Conservation (phyloP, 306 rosid genomes). For the Luffa acutangula region DNA sequence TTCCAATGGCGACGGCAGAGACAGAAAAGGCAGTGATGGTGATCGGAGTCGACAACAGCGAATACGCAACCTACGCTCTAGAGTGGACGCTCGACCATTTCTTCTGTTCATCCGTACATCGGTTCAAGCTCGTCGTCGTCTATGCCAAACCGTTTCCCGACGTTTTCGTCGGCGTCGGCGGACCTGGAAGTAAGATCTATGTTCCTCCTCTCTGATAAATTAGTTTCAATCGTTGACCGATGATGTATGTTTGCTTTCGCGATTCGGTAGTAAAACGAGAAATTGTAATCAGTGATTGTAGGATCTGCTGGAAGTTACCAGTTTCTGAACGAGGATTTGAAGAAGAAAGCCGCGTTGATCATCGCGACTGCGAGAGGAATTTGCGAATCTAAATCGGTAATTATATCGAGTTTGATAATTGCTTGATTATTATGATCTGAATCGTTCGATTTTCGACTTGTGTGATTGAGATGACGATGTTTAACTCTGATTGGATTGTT, state of each 20-base stretch:
- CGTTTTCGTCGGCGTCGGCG: conserved; percentile 41
- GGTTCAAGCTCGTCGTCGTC: conserved; percentile 45
- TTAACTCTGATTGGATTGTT: too few relatives aligned
- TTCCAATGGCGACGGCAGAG: conserved; percentile 8
- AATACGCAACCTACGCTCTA: conserved; percentile 30
- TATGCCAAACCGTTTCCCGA: conserved; percentile 43
- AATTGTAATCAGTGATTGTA: neutral
- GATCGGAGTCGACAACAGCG: conserved; percentile 40
- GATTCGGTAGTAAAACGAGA: neutral
- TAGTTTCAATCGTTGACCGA: neutral
- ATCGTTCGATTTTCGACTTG: too few relatives aligned
- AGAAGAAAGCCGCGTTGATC: conserved; percentile 23
- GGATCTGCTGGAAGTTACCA: conserved; percentile 24
- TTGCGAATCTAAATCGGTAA: conserved; percentile 36
- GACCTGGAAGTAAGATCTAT: conserved; percentile 42
- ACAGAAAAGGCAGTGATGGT: conserved; percentile 36
- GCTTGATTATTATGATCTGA: neutral
- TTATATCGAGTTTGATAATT: neutral
- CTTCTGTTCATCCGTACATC: neutral
- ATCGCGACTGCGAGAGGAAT: conserved; percentile 27
- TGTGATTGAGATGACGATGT: too few relatives aligned
- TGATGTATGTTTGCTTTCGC: neutral
- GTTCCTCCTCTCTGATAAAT: neutral
- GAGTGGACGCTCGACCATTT: conserved; percentile 35
- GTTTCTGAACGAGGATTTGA: conserved; percentile 22